Conservation (phyloP, 2,329 filamentous ascomycete species). For the Botrytis tulipae region DNA sequence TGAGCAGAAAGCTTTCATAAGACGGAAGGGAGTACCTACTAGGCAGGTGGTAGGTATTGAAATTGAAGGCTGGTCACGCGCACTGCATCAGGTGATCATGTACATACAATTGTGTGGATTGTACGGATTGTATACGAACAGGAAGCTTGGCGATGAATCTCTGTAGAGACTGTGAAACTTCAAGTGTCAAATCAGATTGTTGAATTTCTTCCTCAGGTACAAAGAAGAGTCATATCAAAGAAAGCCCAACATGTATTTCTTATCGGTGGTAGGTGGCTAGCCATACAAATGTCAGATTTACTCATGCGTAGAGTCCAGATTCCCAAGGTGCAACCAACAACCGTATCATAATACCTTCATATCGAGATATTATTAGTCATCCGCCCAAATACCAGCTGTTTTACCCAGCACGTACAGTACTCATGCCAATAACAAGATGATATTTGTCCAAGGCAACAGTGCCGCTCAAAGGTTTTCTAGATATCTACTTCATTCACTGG, state of each 20-base stretch:
- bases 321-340: neutral
- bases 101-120: neutral
- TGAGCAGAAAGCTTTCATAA: neutral
- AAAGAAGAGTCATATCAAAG: slow-evolving; percentile 10
- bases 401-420: no score
- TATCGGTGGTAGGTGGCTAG: neutral
- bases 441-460: slow-evolving; percentile 19
- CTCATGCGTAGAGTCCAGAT: neutral
- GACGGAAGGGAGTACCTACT: neutral
- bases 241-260: neutral
- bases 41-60: neutral
- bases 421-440: neutral
- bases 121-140: neutral
- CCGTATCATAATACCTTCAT: neutral
- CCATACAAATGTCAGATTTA: neutral
- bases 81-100: neutral
- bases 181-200: neutral
- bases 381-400: neutral
- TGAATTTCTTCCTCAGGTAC: neutral
- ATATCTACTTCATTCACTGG: slow-evolving; percentile 21
- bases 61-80: neutral
- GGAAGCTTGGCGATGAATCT: neutral
- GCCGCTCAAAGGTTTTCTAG: neutral
- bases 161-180: neutral
- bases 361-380: neutral